A percentile compares a stretch with the other conserved stretches of the same genome.
Conservation (phyloP, 495 filamentous ascomycete species). For the Neurospora sp. region DNA sequence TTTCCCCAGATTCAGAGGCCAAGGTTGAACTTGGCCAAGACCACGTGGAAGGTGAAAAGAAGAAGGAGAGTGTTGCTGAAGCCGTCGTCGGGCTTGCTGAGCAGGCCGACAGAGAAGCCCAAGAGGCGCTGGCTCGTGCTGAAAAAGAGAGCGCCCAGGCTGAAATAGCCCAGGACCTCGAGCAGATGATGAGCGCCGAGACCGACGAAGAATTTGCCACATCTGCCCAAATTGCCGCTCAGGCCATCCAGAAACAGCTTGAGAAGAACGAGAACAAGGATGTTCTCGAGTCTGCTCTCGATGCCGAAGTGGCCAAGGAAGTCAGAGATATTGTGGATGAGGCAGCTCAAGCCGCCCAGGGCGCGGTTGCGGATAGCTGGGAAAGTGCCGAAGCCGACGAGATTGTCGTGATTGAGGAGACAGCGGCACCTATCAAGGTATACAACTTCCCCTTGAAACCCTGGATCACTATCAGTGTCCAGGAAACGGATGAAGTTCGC, state of each 20-base stretch:
- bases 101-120: conserved; percentile 58
- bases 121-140: conserved; percentile 52
- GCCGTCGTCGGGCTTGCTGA: conserved; percentile 60
- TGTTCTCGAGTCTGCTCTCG: conserved; percentile 40
- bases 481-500: conserved; percentile 36
- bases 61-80: conserved; percentile 58
- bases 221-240: conserved; percentile 34
- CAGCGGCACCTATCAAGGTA: conserved; percentile 57
- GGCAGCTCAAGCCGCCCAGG: conserved; percentile 32
- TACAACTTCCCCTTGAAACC: conserved; percentile 94
- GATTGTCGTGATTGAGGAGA: conserved; percentile 59
- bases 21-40: conserved; percentile 2
- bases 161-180: conserved; percentile 34
- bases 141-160: conserved; percentile 39
- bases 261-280: conserved; percentile 43
- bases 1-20: conserved; percentile 12
- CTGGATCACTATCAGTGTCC: conserved; percentile 69
- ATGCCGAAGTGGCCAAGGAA: conserved; percentile 42
- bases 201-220: conserved; percentile 38
- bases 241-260: conserved; percentile 45
- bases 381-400: conserved; percentile 66
- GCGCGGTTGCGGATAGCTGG: conserved; percentile 59
- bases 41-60: conserved; percentile 19
- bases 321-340: conserved; percentile 51
- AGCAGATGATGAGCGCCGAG: conserved; percentile 31